Evolutionary conservation across 345 rosid species (phyloP), one percentile per base, ranked within the genome.

Genomic region (Arabidopsis arenosa): DNA sequence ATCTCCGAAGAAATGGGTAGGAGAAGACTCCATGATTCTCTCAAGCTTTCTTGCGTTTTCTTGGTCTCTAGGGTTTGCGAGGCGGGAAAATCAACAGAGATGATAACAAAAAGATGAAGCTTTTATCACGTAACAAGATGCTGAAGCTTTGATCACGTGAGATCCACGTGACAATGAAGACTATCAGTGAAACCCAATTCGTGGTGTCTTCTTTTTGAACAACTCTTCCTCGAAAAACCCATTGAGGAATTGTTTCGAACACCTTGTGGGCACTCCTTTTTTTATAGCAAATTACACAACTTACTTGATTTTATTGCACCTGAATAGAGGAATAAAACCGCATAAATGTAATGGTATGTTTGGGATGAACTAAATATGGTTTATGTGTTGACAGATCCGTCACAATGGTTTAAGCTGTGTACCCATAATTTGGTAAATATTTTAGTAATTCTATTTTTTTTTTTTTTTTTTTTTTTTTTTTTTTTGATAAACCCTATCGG

Each of bases 41-140:
- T 68, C 61, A 52, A 67, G 39, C 14, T 23, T 21, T 51, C 37
- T 71, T 60, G 49, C 39, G 47, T 13, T 35, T 70, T 52, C 72
- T 67, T 37, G 47, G 36, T 51, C 18, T 30, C 43, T 32, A 8
- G 21, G 40, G 26, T 57, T 8, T 35, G 63, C 8, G 63, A 40
- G 11, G 49, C 49, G 49, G 49, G 47, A 60, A 39, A 11, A 18
- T 18, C 3, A 60, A 18, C n/a, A 9, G 10, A 60, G 32, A 58
- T 28, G 32, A 28, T 28, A 7, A 56, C 21, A 32, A 56, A 3
- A 56, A 56, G 61, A 32, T 14, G 59, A 56, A 14, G 21, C 6
- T 7, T 1, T 33, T 35, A 9, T 54, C 39, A 56, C 12, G 40
- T 56, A 9, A 57, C 43, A 15, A 58, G 43, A 5, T 18, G n/a